These are phyloP conservation scores for Schoenoplectus tabernaemontani DNA, from an alignment of 202 grass and related monocot species.

Conservation along the genomic window DNA sequence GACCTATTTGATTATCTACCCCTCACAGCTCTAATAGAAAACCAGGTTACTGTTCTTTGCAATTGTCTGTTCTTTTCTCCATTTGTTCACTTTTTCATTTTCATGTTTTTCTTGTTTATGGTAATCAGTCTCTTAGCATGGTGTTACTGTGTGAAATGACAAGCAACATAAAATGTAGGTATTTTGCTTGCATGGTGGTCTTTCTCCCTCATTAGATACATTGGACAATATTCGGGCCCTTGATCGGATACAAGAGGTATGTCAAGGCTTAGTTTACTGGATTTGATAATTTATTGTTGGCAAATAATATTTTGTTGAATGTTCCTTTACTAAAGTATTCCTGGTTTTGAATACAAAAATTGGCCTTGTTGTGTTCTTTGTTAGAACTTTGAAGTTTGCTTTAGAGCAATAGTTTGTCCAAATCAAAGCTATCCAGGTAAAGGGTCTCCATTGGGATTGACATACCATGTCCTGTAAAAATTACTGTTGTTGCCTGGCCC, in stretches of 20 bases:
- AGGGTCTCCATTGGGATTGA: not conserved
- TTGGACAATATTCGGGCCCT: constrained; percentile 93
- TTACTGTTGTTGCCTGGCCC: not conserved
- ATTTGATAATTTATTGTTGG: not conserved
- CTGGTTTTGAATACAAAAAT: not conserved
- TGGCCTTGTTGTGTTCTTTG: not conserved
- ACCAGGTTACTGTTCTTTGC: constrained; percentile 64
- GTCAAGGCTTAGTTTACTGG: not conserved
- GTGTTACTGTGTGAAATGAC: constrained; percentile 13
- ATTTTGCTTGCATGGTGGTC: constrained; percentile 94
- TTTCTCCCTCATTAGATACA: constrained; percentile 92
- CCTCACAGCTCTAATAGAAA: constrained; percentile 95
- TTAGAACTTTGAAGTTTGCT: constrained; percentile 1
- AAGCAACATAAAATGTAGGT: constrained; percentile 38
- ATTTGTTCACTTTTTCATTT: not conserved
- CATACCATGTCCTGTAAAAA: too few relatives aligned
- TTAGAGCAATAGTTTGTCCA: not conserved
- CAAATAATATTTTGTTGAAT: too few relatives aligned
- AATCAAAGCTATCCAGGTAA: too few relatives aligned
- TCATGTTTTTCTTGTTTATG: not conserved
- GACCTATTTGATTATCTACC: constrained; percentile 95
- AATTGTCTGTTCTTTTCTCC: too few relatives aligned
- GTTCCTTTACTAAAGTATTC: not conserved
- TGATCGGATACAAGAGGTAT: constrained; percentile 95
- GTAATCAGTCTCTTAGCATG: constrained; percentile 20